Percentiles rank a stretch among this genome's conserved stretches.
phyloP scores from a whole-genome alignment of 306 rosid species.

The Prunus padus region DNA sequence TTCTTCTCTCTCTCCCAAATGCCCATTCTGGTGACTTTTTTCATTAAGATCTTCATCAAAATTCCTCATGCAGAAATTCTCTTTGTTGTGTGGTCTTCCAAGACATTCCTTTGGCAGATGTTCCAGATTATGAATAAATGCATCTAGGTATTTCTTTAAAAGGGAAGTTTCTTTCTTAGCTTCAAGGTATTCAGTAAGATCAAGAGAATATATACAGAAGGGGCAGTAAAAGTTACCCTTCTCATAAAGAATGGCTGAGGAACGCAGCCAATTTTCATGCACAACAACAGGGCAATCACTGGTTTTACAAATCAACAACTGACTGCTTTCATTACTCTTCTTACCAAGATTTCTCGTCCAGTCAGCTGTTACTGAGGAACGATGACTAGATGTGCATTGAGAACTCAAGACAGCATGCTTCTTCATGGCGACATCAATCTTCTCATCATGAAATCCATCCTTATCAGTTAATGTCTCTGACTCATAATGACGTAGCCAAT shows the following conservation, averaged over 20 bases:
- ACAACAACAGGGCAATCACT: slow-evolving; percentile 56
- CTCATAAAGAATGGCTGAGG: slow-evolving; percentile 33
- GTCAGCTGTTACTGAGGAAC: slow-evolving; percentile 29
- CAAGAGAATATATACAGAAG: slow-evolving; percentile 55
- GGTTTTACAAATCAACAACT: slow-evolving; percentile 51
- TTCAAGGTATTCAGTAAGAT: slow-evolving; percentile 58
- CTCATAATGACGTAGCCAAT: slow-evolving; percentile 23
- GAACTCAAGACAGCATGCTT: slow-evolving; percentile 45
- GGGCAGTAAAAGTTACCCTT: slow-evolving; percentile 60
- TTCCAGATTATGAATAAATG: slow-evolving; percentile 35
- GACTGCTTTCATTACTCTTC: slow-evolving; percentile 60
- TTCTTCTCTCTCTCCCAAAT: slow-evolving; percentile 28
- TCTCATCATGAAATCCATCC: slow-evolving; percentile 36
- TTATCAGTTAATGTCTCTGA: slow-evolving; percentile 30
- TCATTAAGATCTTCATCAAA: slow-evolving; percentile 29
- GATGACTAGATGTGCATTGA: slow-evolving; percentile 29
- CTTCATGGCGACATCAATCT: slow-evolving; percentile 35
- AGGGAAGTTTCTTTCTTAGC: slow-evolving; percentile 54
- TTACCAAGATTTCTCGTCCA: slow-evolving; percentile 35
- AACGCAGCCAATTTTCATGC: slow-evolving; percentile 59
- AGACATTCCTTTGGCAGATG: slow-evolving; percentile 19
- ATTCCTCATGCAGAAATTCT: slow-evolving; percentile 15
- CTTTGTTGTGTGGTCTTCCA: slow-evolving; percentile 31
- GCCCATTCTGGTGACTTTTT: slow-evolving; percentile 28
- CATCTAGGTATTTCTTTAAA: slow-evolving; percentile 41